Conservation (phyloP, 139 green algal genomes). For the Chara braunii region DNA sequence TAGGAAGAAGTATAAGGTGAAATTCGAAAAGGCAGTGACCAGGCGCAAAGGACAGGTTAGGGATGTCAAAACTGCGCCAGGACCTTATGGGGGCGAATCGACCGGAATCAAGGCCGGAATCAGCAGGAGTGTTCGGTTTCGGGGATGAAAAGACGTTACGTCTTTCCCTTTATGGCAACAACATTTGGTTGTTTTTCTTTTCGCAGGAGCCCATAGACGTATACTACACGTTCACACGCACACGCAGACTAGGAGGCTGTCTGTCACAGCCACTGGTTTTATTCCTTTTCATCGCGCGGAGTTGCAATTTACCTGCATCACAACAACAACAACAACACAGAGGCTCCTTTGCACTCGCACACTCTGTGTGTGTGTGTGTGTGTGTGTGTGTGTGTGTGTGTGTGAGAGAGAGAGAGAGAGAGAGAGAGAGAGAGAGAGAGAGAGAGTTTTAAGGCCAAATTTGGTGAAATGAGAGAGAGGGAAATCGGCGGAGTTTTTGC, state of each 20-base stretch:
- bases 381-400: not conserved
- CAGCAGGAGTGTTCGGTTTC: conserved; percentile 18
- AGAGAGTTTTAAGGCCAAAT: not conserved
- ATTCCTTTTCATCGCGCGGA: not conserved
- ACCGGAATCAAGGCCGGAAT: conserved; percentile 85
- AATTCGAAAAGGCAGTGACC: conserved; percentile 57
- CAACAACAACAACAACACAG: too few species aligned
- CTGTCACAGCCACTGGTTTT: not conserved
- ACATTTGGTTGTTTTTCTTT: not conserved
- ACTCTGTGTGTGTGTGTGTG: not conserved
- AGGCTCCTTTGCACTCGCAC: too few species aligned
- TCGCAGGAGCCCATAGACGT: not conserved
- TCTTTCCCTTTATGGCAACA: not conserved
- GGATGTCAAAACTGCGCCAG: conserved; percentile 41
- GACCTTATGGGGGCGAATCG: conserved; percentile 78
- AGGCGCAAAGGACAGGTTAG: conserved; percentile 82
- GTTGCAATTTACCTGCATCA: not conserved
- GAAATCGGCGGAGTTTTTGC: not conserved
- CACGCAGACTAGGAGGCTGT: not conserved
- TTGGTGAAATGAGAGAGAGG: not conserved
- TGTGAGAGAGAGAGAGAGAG: not conserved
- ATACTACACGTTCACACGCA: not conserved
- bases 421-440: not conserved
- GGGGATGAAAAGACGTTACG: not conserved
- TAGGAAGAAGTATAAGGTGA: conserved; percentile 57